Percentiles rank a stretch among this genome's conserved stretches.
Conservation (phyloP, 768 basidiomycete genomes). For the Mycena kentingensis region DNA sequence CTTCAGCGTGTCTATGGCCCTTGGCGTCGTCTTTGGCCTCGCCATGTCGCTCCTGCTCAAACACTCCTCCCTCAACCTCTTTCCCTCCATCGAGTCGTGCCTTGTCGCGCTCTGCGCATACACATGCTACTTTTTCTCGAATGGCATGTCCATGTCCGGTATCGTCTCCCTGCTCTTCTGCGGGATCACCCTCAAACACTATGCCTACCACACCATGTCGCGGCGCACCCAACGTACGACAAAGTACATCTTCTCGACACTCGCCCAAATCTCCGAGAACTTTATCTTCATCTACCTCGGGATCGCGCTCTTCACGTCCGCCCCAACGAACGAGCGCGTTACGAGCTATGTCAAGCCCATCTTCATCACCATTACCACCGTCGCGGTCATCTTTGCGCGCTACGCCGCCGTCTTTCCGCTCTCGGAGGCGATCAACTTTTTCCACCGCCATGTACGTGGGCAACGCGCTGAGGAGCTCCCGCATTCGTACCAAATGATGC, state of each 20-base stretch:
- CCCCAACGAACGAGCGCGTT: conserved; percentile 75
- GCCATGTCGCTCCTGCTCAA: conserved; percentile 91
- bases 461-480: conserved; percentile 90
- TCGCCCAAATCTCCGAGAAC: conserved; percentile 95
- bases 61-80: conserved; percentile 83
- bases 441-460: conserved; percentile 80
- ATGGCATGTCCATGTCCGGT: conserved; percentile 89
- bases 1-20: conserved; percentile 91
- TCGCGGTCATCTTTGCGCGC: conserved; percentile 91
- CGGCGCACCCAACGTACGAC: conserved; percentile 89
- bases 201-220: conserved; percentile 99
- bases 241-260: conserved; percentile 93
- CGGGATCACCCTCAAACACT: conserved; percentile 98
- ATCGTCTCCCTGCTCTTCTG: conserved; percentile 98
- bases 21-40: conserved; percentile 91
- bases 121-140: conserved; percentile 99
- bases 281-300: conserved; percentile 99
- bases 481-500: conserved; percentile 99
- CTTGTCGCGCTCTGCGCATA: conserved; percentile 93
- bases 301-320: conserved; percentile 90
- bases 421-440: conserved; percentile 91
- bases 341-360: conserved; percentile 91
- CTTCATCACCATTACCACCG: conserved; percentile 89
- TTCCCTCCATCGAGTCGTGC: conserved; percentile 96
- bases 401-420: conserved; percentile 96